Evolutionary conservation across 2,329 filamentous ascomycete genomes (phyloP).

Genomic region (Sporothrix luriei): DNA sequence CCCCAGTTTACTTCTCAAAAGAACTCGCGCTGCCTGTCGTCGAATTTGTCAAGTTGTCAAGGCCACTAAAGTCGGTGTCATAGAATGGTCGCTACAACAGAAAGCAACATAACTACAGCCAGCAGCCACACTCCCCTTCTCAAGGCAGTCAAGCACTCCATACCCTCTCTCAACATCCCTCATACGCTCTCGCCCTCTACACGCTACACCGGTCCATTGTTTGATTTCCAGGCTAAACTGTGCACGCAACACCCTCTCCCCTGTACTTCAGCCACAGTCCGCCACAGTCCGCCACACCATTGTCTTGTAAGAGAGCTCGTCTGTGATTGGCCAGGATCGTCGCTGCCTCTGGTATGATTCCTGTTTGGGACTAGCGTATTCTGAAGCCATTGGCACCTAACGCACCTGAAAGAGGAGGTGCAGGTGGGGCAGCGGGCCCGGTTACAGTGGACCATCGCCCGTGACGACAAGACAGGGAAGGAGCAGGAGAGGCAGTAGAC

Average conservation of each 20-base stretch:
- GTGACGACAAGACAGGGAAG: conserved; percentile 30
- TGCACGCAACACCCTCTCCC: background rate
- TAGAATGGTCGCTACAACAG: background rate
- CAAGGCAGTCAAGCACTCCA: background rate
- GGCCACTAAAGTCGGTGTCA: background rate
- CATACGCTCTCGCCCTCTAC: background rate
- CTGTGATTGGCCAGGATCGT: conserved; percentile 21
- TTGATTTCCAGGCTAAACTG: background rate
- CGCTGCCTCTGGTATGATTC: background rate
- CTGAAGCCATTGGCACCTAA: too few species aligned
- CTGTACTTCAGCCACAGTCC: background rate
- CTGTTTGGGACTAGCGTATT: background rate
- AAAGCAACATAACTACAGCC: background rate
- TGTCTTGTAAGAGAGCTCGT: conserved; percentile 18
- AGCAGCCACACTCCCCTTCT: background rate
- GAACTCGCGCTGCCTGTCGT: background rate
- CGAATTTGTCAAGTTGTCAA: background rate
- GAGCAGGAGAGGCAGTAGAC: background rate
- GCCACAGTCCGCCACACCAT: background rate
- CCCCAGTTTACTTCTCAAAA: background rate
- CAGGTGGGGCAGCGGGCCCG: conserved; percentile 29
- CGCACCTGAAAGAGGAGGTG: background rate
- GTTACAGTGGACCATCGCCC: conserved; percentile 30
- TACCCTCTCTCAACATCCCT: background rate
- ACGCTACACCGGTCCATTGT: background rate